Base-by-base conservation (phyloP, 163 green algal species). In the Chloroidium sp. region DNA sequence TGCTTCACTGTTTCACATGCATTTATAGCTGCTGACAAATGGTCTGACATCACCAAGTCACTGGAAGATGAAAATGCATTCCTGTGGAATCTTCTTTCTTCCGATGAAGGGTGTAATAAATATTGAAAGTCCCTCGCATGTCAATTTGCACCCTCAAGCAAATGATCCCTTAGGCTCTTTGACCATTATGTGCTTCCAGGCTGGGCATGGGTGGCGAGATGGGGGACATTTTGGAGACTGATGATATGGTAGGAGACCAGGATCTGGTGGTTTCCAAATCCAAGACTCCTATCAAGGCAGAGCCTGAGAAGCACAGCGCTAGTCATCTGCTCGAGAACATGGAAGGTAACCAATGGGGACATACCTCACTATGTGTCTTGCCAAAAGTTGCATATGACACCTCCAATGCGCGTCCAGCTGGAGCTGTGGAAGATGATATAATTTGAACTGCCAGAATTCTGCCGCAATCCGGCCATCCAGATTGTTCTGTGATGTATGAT, bases 201-300 rank as follows among this genome's bases (percentile, higher is more conserved):
- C 82, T 92, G 60, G 87, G 90, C 0, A 78, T 94, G 77, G 86
- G 83, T 8, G 82, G 84, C 6, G 62, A 84, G 12, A 83, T 90
- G 79, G 88, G 89, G 4, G 78, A 76, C 8, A 75, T 94, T 4
- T 82, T 95, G 76, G 89, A 95, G 85, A 91, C 91, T 0, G 81
- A 86, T 2, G 89, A 92, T 0, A 77, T 95, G 57, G 78, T 97
- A 2, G 75, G 82, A 1, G 93, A 97, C 61, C 89, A 92, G 58
- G 93, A 97, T 80, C 81, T 97, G 6, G 74, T 89, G 78, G 76
- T 69, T 6, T 36, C 36, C 36, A 36, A 36, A 36, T 36, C 36
- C 36, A 36, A 36, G 36, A 36, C 36, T 36, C 36, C 62, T 64
- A 1, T 13, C 69, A 3, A 64, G 69, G 4, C 2, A 72, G 61